phyloP scores from a whole-genome alignment of 345 rosid genomes.

The Acer saccharum region DNA sequence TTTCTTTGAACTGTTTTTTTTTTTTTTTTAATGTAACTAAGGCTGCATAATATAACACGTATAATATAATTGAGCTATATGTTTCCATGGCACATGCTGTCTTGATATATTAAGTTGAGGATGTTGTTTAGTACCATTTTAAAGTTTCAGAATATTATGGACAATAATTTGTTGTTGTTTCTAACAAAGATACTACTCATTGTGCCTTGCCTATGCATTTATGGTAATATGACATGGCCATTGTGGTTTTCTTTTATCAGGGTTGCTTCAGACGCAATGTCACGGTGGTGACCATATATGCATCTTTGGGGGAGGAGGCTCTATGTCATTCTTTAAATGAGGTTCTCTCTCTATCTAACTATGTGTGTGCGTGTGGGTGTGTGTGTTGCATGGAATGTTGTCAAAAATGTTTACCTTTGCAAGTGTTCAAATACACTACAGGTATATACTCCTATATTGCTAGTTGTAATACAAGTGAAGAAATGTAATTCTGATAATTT shows the following conservation, averaged over 20 bases:
- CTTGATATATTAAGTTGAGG: not conserved
- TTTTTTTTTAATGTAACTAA: not conserved
- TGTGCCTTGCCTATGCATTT: not conserved
- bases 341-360: slow-evolving; percentile 48
- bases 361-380: slow-evolving; percentile 8
- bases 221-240: slow-evolving; percentile 4
- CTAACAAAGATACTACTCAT: not conserved
- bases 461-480: not conserved
- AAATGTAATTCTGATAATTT: not conserved
- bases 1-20: not conserved
- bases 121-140: not conserved
- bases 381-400: not conserved
- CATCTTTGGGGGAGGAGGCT: slow-evolving; percentile 96
- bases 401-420: not conserved
- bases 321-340: slow-evolving; percentile 93
- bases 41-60: not conserved
- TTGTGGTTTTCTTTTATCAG: slow-evolving; percentile 42
- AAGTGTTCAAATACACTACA: not conserved
- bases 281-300: slow-evolving; percentile 91
- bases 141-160: not conserved
- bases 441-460: not conserved
- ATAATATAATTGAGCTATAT: not conserved
- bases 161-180: not conserved
- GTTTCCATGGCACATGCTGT: not conserved
- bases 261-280: slow-evolving; percentile 90